These are phyloP conservation scores for Venturia aucupariae DNA, from an alignment of 2,329 filamentous ascomycete genomes.

Conservation along the genomic window DNA sequence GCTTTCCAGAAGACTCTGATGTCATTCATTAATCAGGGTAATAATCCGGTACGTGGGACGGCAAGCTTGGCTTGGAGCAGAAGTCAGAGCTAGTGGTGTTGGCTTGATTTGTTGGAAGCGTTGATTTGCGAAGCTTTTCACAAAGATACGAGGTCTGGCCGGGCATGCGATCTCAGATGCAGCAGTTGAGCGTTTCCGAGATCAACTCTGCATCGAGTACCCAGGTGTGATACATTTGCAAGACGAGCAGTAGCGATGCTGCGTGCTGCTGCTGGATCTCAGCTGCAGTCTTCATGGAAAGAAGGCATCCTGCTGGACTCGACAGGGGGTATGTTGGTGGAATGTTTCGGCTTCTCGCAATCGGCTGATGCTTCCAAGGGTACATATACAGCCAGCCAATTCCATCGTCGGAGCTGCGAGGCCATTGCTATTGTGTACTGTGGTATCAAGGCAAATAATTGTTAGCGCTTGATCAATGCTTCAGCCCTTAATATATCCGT, in stretches of 20 bases:
- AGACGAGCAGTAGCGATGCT: not conserved
- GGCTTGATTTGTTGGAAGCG: not conserved
- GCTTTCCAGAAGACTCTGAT: not conserved
- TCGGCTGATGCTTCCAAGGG: not conserved
- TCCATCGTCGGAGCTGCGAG: not conserved
- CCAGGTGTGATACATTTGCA: not conserved
- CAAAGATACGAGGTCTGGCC: not conserved
- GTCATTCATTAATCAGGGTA: not conserved
- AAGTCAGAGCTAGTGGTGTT: not conserved
- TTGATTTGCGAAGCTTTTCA: not conserved
- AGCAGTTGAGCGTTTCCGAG: not conserved
- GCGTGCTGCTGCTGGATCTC: not conserved
- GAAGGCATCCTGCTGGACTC: not conserved
- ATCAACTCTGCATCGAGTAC: not conserved
- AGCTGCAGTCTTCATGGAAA: not conserved
- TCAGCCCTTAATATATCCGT: no score
- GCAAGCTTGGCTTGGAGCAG: not conserved
- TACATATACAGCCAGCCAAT: not conserved
- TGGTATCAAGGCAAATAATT: no score
- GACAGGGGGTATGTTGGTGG: not conserved
- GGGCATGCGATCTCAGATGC: not conserved
- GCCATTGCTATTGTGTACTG: no score
- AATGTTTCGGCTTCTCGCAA: not conserved
- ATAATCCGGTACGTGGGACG: not conserved
- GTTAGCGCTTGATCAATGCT: no score